Conservation (phyloP, 169 alveolate genomes). For the Eimeria zaria region DNA sequence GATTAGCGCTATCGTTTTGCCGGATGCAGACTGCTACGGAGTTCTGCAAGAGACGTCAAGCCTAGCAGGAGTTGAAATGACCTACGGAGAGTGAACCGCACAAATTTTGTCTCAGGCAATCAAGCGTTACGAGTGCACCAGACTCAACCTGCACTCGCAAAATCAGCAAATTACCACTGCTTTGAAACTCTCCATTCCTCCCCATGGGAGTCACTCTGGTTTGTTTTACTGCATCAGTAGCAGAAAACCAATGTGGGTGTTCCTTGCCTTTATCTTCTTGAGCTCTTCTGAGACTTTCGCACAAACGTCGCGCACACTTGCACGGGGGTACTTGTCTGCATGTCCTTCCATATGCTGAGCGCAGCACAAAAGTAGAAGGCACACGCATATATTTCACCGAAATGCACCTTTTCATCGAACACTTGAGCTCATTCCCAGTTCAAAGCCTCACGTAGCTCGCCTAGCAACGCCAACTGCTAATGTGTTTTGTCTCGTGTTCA, state of each 20-base stretch:
- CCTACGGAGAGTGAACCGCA: constrained; percentile 30
- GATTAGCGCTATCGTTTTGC: background rate
- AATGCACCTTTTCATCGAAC: too few species aligned
- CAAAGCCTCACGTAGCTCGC: background rate
- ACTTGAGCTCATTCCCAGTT: too few species aligned
- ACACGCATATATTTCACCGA: background rate
- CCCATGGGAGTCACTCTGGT: background rate
- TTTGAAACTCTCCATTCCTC: too few species aligned
- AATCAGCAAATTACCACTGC: background rate
- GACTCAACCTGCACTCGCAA: constrained; percentile 18
- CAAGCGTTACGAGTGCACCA: constrained; percentile 22
- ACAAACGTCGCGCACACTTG: constrained; percentile 37
- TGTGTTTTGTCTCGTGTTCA: background rate
- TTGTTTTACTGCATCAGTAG: background rate
- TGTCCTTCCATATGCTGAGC: constrained; percentile 75
- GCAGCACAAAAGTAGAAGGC: background rate
- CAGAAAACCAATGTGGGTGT: background rate
- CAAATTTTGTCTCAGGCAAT: constrained; percentile 19
- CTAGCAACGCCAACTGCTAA: background rate
- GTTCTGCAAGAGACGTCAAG: background rate
- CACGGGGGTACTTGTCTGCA: constrained; percentile 56
- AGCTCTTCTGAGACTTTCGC: constrained; percentile 59
- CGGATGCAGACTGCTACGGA: background rate
- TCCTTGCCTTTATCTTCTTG: constrained; percentile 27
- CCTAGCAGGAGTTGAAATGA: background rate